Evolutionary conservation across 208 protist genomes (phyloP), one percentile per base, ranked within the genome.

Genomic region (Acanthamoeba sp.): DNA sequence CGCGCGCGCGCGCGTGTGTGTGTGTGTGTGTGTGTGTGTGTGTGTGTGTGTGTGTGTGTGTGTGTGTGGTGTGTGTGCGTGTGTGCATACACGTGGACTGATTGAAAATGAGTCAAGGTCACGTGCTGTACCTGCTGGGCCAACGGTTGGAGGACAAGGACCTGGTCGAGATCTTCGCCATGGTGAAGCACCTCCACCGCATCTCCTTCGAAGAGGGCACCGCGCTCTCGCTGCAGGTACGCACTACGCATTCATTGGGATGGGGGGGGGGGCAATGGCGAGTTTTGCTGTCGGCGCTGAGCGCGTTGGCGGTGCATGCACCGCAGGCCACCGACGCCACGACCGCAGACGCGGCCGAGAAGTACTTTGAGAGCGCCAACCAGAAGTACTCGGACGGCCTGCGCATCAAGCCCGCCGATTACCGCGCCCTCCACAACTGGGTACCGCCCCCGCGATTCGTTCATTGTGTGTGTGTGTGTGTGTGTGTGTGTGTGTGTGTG

Each of bases 191-290:
- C 29, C 27, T 66, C 38, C 50, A 55, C 84, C 10, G 84, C 12
- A 91, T 91, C 10, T 69, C 57, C 18, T 91, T 91, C 69, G 84
- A 91, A 66, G 84, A 91, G 50, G 84, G 84, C 12, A 91, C 84
- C 24, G 84, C 84, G 4, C 38, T 91, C 18, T 91, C 84, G 6
- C 16, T 85, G 27, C 76, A 85, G 27, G 76, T 85, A 85, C 40
- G 45, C 29, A 6, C 29, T 12, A n/a, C n/a, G n/a, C n/a, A n/a
- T n/a, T n/a, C n/a, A n/a, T n/a, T n/a, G n/a, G n/a, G n/a, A n/a
- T n/a, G n/a, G n/a, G n/a, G n/a, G n/a, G n/a, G n/a, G n/a, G n/a
- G n/a, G n/a, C n/a, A n/a, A n/a, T n/a, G n/a, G n/a, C n/a, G n/a
- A n/a, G 48, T 55, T 6, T 55, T 55, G 48, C 48, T 55, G 48